Conservation (phyloP, 2,329 filamentous ascomycete species). For the Alternaria sp. region DNA sequence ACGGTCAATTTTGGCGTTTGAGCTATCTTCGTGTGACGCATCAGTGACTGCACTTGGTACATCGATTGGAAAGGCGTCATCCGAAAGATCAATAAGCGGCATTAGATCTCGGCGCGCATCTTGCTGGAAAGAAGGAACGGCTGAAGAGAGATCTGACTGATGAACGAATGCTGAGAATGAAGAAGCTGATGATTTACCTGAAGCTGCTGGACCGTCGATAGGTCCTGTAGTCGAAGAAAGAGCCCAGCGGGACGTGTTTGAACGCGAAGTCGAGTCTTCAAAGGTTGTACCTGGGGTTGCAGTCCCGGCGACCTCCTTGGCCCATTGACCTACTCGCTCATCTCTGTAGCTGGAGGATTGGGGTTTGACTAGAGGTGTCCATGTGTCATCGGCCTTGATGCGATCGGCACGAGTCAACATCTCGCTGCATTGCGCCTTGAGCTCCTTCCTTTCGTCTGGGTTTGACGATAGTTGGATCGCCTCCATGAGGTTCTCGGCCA, state of each 20-base stretch:
- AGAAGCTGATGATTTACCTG: constrained; percentile 27
- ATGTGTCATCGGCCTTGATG: constrained; percentile 64
- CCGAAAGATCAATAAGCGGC: constrained; percentile 15
- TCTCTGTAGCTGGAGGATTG: constrained; percentile 12
- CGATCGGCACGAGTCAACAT: constrained; percentile 75
- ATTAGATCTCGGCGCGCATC: not conserved
- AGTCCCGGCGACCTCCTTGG: constrained; percentile 24
- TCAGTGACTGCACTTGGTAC: constrained; percentile 17
- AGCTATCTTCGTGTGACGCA: constrained; percentile 14
- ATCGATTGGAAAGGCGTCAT: not conserved
- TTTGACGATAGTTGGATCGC: constrained; percentile 68
- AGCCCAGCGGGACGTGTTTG: constrained; percentile 11
- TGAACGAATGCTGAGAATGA: constrained; percentile 1
- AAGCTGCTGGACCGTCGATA: constrained; percentile 1
- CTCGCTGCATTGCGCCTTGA: constrained; percentile 72
- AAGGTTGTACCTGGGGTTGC: not conserved
- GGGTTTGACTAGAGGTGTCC: constrained; percentile 25
- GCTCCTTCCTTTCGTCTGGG: constrained; percentile 67
- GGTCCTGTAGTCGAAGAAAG: constrained; percentile 13
- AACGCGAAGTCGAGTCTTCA: constrained; percentile 9
- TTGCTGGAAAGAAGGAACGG: not conserved
- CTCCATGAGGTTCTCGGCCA: constrained; percentile 82
- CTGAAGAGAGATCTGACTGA: not conserved
- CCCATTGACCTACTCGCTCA: constrained; percentile 31
- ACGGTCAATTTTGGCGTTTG: not conserved